Percentiles rank a stretch among this genome's conserved stretches.
These are phyloP conservation scores for Coriaria nepalensis DNA, from an alignment of 306 rosid genomes.

Conservation along the genomic window DNA sequence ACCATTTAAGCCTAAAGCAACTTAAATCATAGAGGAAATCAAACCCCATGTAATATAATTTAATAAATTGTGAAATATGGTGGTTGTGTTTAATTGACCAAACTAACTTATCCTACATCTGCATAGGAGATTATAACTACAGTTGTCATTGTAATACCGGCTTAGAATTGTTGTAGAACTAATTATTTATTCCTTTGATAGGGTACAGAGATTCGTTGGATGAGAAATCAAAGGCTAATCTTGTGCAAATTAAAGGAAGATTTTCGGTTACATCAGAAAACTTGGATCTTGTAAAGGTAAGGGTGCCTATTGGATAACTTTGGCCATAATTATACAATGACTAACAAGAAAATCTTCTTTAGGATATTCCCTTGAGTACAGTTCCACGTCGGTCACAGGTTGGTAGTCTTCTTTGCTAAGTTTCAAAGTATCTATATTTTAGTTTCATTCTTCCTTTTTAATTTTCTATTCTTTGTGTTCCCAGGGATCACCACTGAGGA, in stretches of 20 bases:
- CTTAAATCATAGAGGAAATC: too few species aligned
- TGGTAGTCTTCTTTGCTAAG: constrained; percentile 21
- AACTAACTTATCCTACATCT: constrained; percentile 1
- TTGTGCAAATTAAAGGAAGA: constrained; percentile 94
- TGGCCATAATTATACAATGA: constrained; percentile 10
- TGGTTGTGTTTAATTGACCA: neutral
- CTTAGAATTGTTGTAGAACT: constrained; percentile 13
- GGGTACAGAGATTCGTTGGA: constrained; percentile 91
- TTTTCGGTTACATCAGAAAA: constrained; percentile 97
- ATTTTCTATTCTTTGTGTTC: constrained; percentile 22
- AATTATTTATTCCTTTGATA: constrained; percentile 22
- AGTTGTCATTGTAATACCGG: constrained; percentile 2
- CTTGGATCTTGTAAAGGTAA: constrained; percentile 92
- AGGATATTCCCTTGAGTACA: constrained; percentile 93
- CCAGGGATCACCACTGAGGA: constrained; percentile 72
- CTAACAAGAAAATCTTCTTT: constrained; percentile 36
- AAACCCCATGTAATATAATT: too few species aligned
- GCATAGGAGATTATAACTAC: neutral
- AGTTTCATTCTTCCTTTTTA: constrained; percentile 8
- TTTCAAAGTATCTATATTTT: constrained; percentile 6
- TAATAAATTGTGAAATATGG: too few species aligned
- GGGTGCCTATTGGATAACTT: constrained; percentile 7
- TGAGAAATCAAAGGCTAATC: constrained; percentile 83
- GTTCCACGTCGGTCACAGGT: constrained; percentile 88
- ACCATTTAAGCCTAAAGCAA: too few species aligned